A percentile compares a stretch with the other conserved stretches of the same genome.
phyloP scores from a whole-genome alignment of 306 rosid species.

The Arachis stenosperma region DNA sequence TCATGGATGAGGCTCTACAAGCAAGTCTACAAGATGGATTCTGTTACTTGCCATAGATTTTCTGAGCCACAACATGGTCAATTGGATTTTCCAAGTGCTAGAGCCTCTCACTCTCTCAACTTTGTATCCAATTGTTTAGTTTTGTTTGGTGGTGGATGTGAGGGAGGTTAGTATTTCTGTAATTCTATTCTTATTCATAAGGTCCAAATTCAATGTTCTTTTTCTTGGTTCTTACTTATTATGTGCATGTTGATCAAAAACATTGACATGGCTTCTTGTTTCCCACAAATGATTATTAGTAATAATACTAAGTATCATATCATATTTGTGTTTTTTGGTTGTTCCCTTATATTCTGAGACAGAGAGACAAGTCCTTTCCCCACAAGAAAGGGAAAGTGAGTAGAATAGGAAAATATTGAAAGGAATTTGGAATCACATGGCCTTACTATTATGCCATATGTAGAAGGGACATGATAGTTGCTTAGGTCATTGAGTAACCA shows the following conservation, averaged over 20 bases:
- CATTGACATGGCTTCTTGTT: conserved; percentile 33
- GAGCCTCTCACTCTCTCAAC: conserved; percentile 98
- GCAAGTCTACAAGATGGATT: conserved; percentile 60
- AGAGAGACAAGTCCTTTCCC: conserved; percentile 28
- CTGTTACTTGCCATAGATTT: conserved; percentile 58
- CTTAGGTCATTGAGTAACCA: background rate
- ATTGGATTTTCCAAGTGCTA: conserved; percentile 62
- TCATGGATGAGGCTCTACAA: conserved; percentile 84
- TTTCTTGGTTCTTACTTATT: conserved; percentile 4
- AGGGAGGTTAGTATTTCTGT: conserved; percentile 83
- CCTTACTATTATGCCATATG: background rate
- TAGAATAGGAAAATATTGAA: conserved; percentile 11
- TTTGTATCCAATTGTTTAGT: conserved; percentile 80
- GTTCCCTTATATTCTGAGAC: conserved; percentile 23
- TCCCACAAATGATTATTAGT: background rate
- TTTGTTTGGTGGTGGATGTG: conserved; percentile 88
- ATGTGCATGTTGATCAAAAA: conserved; percentile 1
- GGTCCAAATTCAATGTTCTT: background rate
- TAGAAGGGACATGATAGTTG: background rate
- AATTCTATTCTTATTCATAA: conserved; percentile 18
- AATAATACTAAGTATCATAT: conserved; percentile 15
- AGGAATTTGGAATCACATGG: conserved; percentile 3
- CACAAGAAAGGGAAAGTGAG: background rate
- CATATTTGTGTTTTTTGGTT: conserved; percentile 15
- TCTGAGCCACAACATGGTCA: conserved; percentile 46